A percentile compares a stretch with the other conserved stretches of the same genome.
phyloP scores from a whole-genome alignment of 2,329 filamentous ascomycete species.

The Ceratocystis papillata region DNA sequence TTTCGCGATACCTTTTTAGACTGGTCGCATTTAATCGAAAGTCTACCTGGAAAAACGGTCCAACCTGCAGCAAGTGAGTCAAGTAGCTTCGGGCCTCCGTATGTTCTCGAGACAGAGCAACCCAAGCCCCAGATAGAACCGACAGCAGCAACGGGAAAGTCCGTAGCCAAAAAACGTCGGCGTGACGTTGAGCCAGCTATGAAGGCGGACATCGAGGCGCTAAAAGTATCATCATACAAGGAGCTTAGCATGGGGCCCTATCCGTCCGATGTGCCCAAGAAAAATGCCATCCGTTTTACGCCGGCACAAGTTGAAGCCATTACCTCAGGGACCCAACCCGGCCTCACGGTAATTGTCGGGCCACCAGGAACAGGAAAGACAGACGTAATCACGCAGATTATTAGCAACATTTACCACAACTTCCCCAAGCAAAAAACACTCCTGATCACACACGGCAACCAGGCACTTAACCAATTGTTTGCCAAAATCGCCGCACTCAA shows the following conservation, averaged over 20 bases:
- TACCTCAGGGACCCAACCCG: slow-evolving; percentile 84
- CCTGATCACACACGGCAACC: slow-evolving; percentile 92
- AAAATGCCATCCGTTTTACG: slow-evolving; percentile 80
- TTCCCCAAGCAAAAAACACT: slow-evolving; percentile 87
- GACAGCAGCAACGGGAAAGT: slow-evolving; percentile 40
- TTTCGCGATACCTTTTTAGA: slow-evolving; percentile 91
- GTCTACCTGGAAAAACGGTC: slow-evolving; percentile 74
- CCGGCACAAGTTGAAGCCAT: slow-evolving; percentile 86
- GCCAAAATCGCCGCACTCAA: slow-evolving; percentile 94
- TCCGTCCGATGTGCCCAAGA: slow-evolving; percentile 67
- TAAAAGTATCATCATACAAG: slow-evolving; percentile 83
- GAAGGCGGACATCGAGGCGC: slow-evolving; percentile 50
- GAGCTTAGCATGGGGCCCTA: slow-evolving; percentile 85
- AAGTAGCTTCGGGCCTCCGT: slow-evolving; percentile 74
- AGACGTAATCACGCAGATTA: slow-evolving; percentile 97
- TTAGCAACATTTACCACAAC: slow-evolving; percentile 98
- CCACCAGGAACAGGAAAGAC: slow-evolving; percentile 97
- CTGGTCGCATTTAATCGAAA: slow-evolving; percentile 88
- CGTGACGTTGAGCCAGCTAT: slow-evolving; percentile 61
- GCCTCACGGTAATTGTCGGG: slow-evolving; percentile 84
- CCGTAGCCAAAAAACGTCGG: slow-evolving; percentile 75
- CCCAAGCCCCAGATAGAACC: slow-evolving; percentile 31
- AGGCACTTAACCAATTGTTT: slow-evolving; percentile 93
- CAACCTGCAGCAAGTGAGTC: slow-evolving; percentile 63
- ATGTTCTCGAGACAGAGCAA: slow-evolving; percentile 61